Evolutionary conservation across 139 green algal genomes (phyloP), one percentile per base, ranked within the genome.

Genomic region (Asterochloris erici): DNA sequence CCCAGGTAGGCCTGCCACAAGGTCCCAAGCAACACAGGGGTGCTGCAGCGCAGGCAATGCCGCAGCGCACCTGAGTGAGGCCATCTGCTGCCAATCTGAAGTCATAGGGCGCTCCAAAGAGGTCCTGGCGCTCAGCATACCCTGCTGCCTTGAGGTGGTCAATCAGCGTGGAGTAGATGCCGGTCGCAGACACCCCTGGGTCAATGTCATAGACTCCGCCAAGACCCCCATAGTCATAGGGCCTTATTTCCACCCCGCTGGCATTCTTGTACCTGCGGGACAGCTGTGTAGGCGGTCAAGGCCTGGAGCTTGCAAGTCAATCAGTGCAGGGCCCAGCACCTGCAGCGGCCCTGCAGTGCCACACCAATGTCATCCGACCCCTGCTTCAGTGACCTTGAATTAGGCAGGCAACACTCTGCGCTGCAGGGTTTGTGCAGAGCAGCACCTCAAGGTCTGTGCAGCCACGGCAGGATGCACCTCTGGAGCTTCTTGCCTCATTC

Each of bases 21-120:
- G 6, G 38, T 54, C 38, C n/a, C 38, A 54, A 54, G 38, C 38
- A 54, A 54, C 38, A 54, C 38, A 54, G 38, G 4, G 2, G 38
- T 2, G 38, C 38, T 54, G 38, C 2, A 54, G 38, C 38, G 38
- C 38, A 54, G 38, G 38, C 38, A 54, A 54, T 54, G 38, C 38
- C 6, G 38, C 38, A 6, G 38, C 71, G 38, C 27, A 82, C 83
- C 84, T 83, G 79, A 14, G 60, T 61, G 11, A 90, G 81, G 0
- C 84, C 86, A 28, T 90, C 86, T 62, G 71, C 86, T 24, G 84
- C 84, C 60, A 90, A 68, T n/a, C 86, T 73, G 66, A 85, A 90
- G 69, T 90, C 86, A 66, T 88, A 90, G 23, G 86, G 86, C 0
- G 86, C 86, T 10, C 84, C 86, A 82, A 85, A 90, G 2, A 90